These are phyloP conservation scores for Cochlearia excelsa DNA, from an alignment of 345 rosid species.

Conservation along the genomic window DNA sequence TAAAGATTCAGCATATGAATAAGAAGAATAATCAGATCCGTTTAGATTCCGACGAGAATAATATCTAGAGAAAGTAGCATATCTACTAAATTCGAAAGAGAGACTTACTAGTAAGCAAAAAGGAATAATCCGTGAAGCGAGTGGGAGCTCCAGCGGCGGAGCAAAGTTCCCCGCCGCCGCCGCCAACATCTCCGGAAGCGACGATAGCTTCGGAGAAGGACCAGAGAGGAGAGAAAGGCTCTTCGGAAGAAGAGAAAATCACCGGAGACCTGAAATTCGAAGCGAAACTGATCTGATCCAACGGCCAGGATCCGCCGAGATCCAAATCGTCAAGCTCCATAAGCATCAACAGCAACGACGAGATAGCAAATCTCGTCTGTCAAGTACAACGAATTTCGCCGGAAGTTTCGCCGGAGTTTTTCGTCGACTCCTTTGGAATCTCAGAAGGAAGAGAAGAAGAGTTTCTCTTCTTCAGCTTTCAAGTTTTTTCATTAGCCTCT, in stretches of 20 bases:
- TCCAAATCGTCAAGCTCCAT: conserved; percentile 78
- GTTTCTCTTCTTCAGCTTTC: not conserved
- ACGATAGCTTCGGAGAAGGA: conserved; percentile 57
- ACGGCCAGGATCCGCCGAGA: conserved; percentile 63
- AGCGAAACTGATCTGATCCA: conserved; percentile 60
- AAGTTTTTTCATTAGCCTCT: not conserved
- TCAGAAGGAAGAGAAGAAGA: not conserved
- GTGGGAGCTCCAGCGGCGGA: conserved; percentile 30
- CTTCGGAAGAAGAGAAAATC: conserved; percentile 53
- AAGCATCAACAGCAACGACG: conserved; percentile 7
- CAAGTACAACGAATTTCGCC: not conserved
- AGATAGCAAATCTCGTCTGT: not conserved
- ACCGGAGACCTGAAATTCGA: conserved; percentile 58
- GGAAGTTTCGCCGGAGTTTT: conserved; percentile 10
- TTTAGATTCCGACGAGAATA: conserved; percentile 27
- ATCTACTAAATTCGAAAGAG: conserved; percentile 13
- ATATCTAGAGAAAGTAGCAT: conserved; percentile 6
- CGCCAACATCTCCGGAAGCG: conserved; percentile 31
- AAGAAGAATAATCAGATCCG: not conserved
- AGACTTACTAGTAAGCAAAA: conserved; percentile 54
- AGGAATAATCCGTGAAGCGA: conserved; percentile 48
- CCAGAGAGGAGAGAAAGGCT: conserved; percentile 89
- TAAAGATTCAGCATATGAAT: not conserved
- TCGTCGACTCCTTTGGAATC: not conserved
- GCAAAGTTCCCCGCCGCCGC: conserved; percentile 37